Conservation (phyloP, 805 yeast genomes). For the Candida railenensis region DNA sequence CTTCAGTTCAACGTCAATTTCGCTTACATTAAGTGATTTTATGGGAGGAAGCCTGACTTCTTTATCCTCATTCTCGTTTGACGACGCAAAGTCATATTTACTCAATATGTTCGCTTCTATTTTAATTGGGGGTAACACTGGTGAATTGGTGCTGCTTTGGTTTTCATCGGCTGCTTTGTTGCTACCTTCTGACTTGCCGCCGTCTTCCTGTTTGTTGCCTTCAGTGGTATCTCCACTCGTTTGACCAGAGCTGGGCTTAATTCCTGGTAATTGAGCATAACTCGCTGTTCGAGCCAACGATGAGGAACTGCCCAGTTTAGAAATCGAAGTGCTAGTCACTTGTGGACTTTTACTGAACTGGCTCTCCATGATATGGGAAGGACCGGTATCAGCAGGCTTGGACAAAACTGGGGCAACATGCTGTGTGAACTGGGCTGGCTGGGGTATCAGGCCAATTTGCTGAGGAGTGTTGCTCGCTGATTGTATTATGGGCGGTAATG, state of each 20-base stretch:
- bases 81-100: background rate
- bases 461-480: background rate
- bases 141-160: slow-evolving; percentile 1
- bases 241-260: background rate
- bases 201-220: background rate
- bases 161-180: background rate
- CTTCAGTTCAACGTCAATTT: slow-evolving; percentile 10
- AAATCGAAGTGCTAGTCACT: no score
- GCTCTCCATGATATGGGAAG: no score
- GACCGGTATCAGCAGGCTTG: no score
- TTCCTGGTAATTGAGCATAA: background rate
- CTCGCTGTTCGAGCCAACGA: background rate
- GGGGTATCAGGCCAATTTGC: slow-evolving; percentile 2
- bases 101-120: background rate
- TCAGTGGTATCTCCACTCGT: background rate
- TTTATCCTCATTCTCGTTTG: slow-evolving; percentile 4
- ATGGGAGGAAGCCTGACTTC: slow-evolving; percentile 20
- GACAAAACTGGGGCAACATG: slow-evolving; percentile 1
- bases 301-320: background rate
- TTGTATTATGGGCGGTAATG: background rate
- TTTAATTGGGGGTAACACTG: slow-evolving; percentile 5
- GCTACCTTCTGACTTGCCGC: background rate
- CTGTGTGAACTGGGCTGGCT: slow-evolving; percentile 1
- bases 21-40: slow-evolving; percentile 12
- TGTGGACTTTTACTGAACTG: no score